phyloP scores from a whole-genome alignment of 129 eudicot species.

The Gnaphalium uliginosum region DNA sequence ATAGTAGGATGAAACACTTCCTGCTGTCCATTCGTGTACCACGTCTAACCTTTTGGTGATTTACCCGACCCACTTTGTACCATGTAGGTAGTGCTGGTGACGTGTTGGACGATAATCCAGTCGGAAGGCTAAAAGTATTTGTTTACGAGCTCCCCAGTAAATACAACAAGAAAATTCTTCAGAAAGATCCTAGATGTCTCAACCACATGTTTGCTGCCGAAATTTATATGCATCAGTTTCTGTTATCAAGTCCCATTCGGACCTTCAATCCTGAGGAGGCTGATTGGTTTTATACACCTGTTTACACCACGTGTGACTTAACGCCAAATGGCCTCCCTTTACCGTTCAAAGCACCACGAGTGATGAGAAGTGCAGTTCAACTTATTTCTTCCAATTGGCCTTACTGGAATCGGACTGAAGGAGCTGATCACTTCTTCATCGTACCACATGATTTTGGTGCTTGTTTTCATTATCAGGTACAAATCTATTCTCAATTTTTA shows the following conservation, averaged over 20 bases:
- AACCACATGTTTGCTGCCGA: conserved; percentile 96
- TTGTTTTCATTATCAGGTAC: conserved; percentile 81
- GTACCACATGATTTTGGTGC: conserved; percentile 89
- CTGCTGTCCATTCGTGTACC: too few species aligned
- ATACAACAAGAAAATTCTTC: conserved; percentile 80
- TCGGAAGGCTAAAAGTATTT: conserved; percentile 78
- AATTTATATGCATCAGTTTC: conserved; percentile 82
- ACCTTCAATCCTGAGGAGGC: conserved; percentile 91
- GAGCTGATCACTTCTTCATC: conserved; percentile 87
- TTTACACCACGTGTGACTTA: conserved; percentile 72
- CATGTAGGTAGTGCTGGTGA: conserved; percentile 74
- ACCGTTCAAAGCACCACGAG: conserved; percentile 84
- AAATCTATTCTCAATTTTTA: background rate
- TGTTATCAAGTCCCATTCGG: conserved; percentile 71
- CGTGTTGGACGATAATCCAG: conserved; percentile 84
- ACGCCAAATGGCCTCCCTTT: conserved; percentile 88
- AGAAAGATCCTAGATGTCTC: conserved; percentile 78
- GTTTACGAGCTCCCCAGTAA: conserved; percentile 90
- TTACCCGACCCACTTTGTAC: background rate
- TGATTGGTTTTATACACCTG: conserved; percentile 90
- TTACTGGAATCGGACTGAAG: conserved; percentile 86
- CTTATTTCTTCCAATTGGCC: conserved; percentile 90
- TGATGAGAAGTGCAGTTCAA: conserved; percentile 89
- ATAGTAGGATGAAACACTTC: too few species aligned
- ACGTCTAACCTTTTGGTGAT: background rate